Evolutionary conservation across 2,329 filamentous ascomycete species (phyloP).

Genomic region (Ceratocystis cubensis): DNA sequence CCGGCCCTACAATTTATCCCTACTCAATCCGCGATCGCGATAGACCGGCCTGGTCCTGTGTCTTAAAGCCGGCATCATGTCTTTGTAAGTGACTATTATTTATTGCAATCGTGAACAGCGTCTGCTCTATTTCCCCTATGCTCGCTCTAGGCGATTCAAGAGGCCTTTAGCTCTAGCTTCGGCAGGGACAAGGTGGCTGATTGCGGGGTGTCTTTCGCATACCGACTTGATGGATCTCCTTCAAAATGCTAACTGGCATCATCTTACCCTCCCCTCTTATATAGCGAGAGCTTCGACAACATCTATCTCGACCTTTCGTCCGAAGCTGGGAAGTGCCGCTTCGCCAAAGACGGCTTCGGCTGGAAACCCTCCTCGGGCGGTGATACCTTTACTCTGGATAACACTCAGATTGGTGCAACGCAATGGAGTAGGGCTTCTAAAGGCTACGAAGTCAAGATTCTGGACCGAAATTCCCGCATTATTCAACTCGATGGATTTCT

Average conservation of each 20-base stretch:
- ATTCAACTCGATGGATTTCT: constrained; percentile 93
- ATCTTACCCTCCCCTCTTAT: not conserved
- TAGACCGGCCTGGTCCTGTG: constrained; percentile 1
- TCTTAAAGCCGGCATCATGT: constrained; percentile 12
- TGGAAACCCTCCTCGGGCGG: constrained; percentile 85
- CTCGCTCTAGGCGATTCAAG: not conserved
- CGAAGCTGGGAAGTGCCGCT: constrained; percentile 81
- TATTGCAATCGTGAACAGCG: not conserved
- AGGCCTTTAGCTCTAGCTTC: not conserved
- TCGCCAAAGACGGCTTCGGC: constrained; percentile 85
- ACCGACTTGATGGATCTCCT: not conserved
- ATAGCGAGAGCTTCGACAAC: constrained; percentile 84
- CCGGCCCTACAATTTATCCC: not conserved
- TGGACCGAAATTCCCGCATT: constrained; percentile 70
- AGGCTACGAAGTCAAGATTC: constrained; percentile 86
- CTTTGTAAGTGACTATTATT: constrained; percentile 13
- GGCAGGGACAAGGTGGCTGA: not conserved
- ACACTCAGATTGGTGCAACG: constrained; percentile 68
- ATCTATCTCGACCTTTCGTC: constrained; percentile 94
- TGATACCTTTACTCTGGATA: constrained; percentile 87
- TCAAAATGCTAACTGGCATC: not conserved
- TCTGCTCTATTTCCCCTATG: not conserved
- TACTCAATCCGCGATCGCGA: constrained; percentile 9
- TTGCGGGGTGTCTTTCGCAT: not conserved
- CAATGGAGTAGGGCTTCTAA: constrained; percentile 92